Conservation (phyloP, 768 basidiomycete genomes). For the Agaricus sinodeliciosus region DNA sequence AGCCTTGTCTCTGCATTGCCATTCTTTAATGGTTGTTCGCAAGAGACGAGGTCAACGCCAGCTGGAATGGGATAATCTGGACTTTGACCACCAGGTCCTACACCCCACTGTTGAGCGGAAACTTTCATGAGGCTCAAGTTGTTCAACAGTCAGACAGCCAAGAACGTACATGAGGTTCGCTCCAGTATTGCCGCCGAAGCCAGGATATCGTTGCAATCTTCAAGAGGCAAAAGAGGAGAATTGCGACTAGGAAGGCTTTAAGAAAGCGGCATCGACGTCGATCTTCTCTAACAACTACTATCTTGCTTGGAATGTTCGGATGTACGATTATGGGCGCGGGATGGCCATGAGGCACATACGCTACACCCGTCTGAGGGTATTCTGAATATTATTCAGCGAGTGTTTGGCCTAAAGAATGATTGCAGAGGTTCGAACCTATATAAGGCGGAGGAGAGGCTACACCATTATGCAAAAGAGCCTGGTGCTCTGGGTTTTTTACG, state of each 20-base stretch:
- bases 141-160: no score
- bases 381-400: neutral
- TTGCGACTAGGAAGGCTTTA: neutral
- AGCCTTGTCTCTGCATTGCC: neutral
- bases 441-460: constrained; percentile 5
- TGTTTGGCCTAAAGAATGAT: neutral
- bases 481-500: neutral
- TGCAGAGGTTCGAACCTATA: neutral
- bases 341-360: neutral
- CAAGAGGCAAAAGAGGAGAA: constrained; percentile 1
- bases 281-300: neutral
- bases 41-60: neutral
- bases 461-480: neutral
- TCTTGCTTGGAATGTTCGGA: neutral
- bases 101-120: constrained; percentile 1
- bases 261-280: constrained; percentile 1
- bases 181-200: neutral
- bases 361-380: neutral
- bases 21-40: constrained; percentile 3
- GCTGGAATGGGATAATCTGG: constrained; percentile 3
- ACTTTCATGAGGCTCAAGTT: neutral
- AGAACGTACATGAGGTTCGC: constrained; percentile 1
- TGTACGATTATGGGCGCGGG: neutral
- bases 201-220: neutral
- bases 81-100: constrained; percentile 3